Base-by-base conservation (phyloP, 805 yeast species). In the Starmera pachycereana region DNA sequence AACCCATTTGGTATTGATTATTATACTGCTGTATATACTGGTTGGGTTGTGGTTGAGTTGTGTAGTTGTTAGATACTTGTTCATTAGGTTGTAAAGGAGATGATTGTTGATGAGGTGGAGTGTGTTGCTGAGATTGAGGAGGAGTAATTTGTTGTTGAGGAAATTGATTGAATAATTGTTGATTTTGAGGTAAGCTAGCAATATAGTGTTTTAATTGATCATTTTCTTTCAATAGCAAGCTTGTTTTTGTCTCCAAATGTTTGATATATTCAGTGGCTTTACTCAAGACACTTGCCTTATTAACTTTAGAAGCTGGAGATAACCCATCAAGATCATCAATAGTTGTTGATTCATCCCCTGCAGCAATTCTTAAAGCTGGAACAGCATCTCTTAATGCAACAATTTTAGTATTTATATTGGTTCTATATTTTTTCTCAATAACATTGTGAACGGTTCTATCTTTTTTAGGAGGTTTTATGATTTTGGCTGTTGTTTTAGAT, bases 211-310 rank as follows among this genome's bases (percentile, higher is more conserved):
- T 53, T 37, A 81, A 60, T 39, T 71, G 71, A 32, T 68, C 63
- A 40, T 78, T 65, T 56, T 83, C 87, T 45, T 65, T 56, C 39
- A 56, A 54, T 50, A 84, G 61, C 30, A 62, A 56, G 4, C 58
- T 56, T 50, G 81, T 82, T 45, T 78, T 74, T 40, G 61, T 55
- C 56, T 84, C 88, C 46, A 84, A 62, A 55, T 82, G 87, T 52
- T 71, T 67, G 52, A 84, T 84, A 57, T 85, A 85, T 60, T 84
- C 94, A 1, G 86, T 78, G 8, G 89, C 85, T 53, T 84, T 84
- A 32, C 85, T 69, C 39, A 84, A 63, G 12, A 84, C 81, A 27
- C 81, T 80, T 12, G 90, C 92, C 58, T 84, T 84, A 57, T 82
- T 83, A 40, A 85, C 64, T 54, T 82, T 82, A 29, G 74, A 60